phyloP scores from a whole-genome alignment of 305 asterid genomes.

The Fraxinus platypoda region DNA sequence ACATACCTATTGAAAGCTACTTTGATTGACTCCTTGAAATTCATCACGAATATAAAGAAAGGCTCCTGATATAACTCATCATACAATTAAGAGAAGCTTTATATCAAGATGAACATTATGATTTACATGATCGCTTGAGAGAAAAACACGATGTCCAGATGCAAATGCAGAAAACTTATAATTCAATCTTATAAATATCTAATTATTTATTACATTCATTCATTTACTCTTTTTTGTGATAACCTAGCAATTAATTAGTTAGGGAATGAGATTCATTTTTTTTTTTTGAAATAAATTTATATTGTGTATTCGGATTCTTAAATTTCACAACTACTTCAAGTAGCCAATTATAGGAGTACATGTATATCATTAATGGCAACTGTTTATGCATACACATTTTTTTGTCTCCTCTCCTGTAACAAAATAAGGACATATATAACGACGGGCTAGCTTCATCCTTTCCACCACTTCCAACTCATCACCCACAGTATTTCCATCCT shows the following conservation, averaged over 20 bases:
- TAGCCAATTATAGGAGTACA: conserved; percentile 12
- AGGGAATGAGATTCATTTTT: background rate
- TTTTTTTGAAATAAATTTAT: background rate
- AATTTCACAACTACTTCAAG: background rate
- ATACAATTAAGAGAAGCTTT: no score
- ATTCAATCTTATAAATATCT: background rate
- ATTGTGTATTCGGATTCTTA: background rate
- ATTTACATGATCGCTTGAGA: background rate
- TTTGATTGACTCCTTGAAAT: no score
- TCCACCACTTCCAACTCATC: conserved; percentile 92
- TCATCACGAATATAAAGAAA: no score
- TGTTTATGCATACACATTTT: conserved; percentile 60
- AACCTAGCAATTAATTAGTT: conserved; percentile 1
- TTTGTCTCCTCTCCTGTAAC: conserved; percentile 62
- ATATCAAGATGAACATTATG: no score
- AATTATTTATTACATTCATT: background rate
- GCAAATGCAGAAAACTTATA: background rate
- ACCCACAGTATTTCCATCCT: conserved; percentile 78
- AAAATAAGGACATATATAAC: conserved; percentile 81
- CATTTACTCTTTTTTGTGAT: background rate
- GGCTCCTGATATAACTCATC: no score
- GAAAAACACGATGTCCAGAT: background rate
- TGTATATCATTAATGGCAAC: background rate
- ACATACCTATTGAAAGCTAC: no score
- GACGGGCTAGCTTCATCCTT: conserved; percentile 85